phyloP scores from a whole-genome alignment of 257 asterid species.

The Datura wrightii region DNA sequence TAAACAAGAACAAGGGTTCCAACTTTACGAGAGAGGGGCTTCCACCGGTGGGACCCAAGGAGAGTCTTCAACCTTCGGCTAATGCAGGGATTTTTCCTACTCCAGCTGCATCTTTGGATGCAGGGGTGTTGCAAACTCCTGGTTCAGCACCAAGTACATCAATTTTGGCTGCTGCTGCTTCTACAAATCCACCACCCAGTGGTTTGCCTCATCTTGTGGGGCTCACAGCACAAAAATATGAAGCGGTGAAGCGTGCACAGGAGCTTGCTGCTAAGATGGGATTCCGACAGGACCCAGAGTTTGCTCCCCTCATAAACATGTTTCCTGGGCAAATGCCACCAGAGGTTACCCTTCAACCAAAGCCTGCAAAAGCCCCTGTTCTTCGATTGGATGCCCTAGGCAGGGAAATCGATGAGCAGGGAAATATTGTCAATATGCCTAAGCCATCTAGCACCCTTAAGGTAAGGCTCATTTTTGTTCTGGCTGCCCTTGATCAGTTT shows the following conservation, averaged over 20 bases:
- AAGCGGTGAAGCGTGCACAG: constrained; percentile 95
- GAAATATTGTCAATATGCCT: constrained; percentile 80
- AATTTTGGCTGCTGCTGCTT: constrained; percentile 40
- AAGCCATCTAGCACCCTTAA: constrained; percentile 91
- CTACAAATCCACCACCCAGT: constrained; percentile 47
- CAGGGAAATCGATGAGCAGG: constrained; percentile 95
- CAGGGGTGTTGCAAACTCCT: constrained; percentile 34
- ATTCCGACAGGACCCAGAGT: constrained; percentile 92
- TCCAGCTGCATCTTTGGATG: constrained; percentile 44
- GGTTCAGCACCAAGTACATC: constrained; percentile 46
- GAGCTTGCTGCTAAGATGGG: constrained; percentile 98
- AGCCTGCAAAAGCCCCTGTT: constrained; percentile 92
- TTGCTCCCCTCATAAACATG: constrained; percentile 86
- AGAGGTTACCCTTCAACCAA: constrained; percentile 77
- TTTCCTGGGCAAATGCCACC: constrained; percentile 90
- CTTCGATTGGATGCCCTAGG: constrained; percentile 95
- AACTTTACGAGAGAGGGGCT: constrained; percentile 55
- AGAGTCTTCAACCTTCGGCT: constrained; percentile 44
- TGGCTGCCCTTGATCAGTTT: background rate
- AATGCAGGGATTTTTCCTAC: constrained; percentile 48
- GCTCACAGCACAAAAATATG: constrained; percentile 79
- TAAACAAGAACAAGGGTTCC: constrained; percentile 55
- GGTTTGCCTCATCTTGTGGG: constrained; percentile 78
- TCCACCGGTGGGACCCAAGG: constrained; percentile 53
- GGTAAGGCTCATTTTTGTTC: constrained; percentile 50